Percentiles rank a stretch among this genome's conserved stretches.
phyloP scores from a whole-genome alignment of 2,329 filamentous ascomycete species.

The Colletotrichum cordylinicola region DNA sequence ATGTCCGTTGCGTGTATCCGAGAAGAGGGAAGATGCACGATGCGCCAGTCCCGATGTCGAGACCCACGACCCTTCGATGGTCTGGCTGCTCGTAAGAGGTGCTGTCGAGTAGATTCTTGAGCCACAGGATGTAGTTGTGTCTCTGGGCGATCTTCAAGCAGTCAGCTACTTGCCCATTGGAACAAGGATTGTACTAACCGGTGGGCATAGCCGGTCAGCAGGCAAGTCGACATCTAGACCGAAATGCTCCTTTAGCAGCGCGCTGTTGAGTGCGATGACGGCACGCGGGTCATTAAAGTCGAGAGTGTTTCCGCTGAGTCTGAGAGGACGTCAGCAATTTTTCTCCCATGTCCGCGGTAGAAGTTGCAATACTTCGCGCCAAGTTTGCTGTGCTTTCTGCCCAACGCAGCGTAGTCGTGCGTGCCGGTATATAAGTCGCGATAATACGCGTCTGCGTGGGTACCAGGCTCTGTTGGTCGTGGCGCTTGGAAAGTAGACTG shows the following conservation, averaged over 20 bases:
- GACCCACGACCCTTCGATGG: constrained; percentile 63
- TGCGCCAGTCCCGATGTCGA: constrained; percentile 91
- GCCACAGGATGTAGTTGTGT: constrained; percentile 90
- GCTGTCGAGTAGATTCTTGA: constrained; percentile 81
- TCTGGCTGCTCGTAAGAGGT: constrained; percentile 57
- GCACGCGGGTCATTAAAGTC: constrained; percentile 82
- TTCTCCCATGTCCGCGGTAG: neutral
- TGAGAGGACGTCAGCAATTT: constrained; percentile 15
- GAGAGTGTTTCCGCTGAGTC: constrained; percentile 57
- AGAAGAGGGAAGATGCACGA: constrained; percentile 92
- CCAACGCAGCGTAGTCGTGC: constrained; percentile 50
- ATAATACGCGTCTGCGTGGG: constrained; percentile 21
- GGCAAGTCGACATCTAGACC: constrained; percentile 74
- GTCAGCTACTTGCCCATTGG: neutral
- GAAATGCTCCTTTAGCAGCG: constrained; percentile 79
- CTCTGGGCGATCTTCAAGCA: constrained; percentile 62
- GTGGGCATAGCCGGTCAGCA: constrained; percentile 82
- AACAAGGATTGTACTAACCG: constrained; percentile 56
- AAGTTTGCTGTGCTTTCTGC: constrained; percentile 46
- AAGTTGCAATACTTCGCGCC: constrained; percentile 39
- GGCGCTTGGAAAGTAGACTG: neutral
- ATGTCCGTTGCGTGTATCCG: constrained; percentile 72
- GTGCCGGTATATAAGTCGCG: constrained; percentile 44
- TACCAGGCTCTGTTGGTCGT: neutral
- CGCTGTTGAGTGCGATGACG: constrained; percentile 82